Evolutionary conservation across 1,139 yeast species (phyloP).

Genomic region (Hyphopichia burtonii): DNA sequence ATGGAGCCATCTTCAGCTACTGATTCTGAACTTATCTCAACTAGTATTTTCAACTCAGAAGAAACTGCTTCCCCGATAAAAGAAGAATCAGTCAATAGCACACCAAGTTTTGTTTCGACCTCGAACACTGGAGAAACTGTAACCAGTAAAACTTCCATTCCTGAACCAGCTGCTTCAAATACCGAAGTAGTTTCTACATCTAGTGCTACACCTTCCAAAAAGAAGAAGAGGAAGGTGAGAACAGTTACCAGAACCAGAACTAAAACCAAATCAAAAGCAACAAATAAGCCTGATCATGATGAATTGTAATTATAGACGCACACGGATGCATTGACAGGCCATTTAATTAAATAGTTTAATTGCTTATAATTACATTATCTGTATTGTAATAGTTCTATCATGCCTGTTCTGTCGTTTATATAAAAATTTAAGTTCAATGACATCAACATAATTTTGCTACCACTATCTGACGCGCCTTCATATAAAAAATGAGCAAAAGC

Average conservation of each 20-base stretch:
- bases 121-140: neutral
- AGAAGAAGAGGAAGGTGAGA: neutral
- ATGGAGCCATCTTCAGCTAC: neutral
- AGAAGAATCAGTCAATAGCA: too few species aligned
- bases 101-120: too few species aligned
- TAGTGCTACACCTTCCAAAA: neutral
- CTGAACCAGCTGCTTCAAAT: neutral
- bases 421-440: neutral
- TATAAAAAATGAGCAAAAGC: neutral
- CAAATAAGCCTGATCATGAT: neutral
- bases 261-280: neutral
- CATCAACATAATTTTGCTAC: neutral
- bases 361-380: neutral
- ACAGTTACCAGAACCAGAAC: neutral
- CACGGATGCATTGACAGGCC: neutral
- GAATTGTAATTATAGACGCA: neutral
- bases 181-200: neutral
- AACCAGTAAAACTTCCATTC: neutral
- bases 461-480: neutral
- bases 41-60: too few species aligned
- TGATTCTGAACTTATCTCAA: neutral
- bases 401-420: too few species aligned
- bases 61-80: too few species aligned
- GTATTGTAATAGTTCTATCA: too few species aligned
- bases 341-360: too few species aligned